A percentile compares a stretch with the other conserved stretches of the same genome.
phyloP scores from a whole-genome alignment of 352 stramenopile genomes.

The Globisporangium uncinulatum region DNA sequence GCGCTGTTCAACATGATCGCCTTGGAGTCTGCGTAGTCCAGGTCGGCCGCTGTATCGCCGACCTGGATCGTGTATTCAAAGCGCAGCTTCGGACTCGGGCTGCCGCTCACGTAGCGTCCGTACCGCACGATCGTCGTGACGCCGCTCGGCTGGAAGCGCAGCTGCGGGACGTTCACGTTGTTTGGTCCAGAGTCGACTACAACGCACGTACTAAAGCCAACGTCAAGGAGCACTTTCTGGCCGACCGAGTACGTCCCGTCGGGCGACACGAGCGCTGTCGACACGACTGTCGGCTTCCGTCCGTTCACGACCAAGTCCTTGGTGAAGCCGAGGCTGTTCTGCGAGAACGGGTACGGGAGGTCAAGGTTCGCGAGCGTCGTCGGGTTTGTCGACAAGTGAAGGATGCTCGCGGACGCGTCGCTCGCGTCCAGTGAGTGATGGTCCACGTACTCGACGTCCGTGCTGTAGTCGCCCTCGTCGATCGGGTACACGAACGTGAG shows the following conservation, averaged over 20 bases:
- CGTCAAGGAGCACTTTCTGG: constrained; percentile 51
- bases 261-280: constrained; percentile 42
- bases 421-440: constrained; percentile 73
- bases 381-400: constrained; percentile 59
- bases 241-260: constrained; percentile 59
- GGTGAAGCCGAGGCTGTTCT: constrained; percentile 64
- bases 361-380: constrained; percentile 61
- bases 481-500: constrained; percentile 69
- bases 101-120: constrained; percentile 50
- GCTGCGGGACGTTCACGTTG: constrained; percentile 22
- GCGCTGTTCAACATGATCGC: constrained; percentile 62
- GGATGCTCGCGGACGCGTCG: constrained; percentile 33
- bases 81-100: constrained; percentile 33
- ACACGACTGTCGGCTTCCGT: constrained; percentile 50
- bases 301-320: constrained; percentile 68
- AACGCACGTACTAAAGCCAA: constrained; percentile 68
- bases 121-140: constrained; percentile 51
- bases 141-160: constrained; percentile 55
- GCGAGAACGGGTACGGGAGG: constrained; percentile 57
- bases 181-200: constrained; percentile 27
- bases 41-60: constrained; percentile 48
- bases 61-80: constrained; percentile 78
- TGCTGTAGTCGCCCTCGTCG: constrained; percentile 62
- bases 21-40: constrained; percentile 61
- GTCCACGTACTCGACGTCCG: constrained; percentile 77